A percentile compares a stretch with the other conserved stretches of the same genome.
These are phyloP conservation scores for Hymenoscyphus repandus DNA, from an alignment of 2,329 filamentous ascomycete species.

Conservation along the genomic window DNA sequence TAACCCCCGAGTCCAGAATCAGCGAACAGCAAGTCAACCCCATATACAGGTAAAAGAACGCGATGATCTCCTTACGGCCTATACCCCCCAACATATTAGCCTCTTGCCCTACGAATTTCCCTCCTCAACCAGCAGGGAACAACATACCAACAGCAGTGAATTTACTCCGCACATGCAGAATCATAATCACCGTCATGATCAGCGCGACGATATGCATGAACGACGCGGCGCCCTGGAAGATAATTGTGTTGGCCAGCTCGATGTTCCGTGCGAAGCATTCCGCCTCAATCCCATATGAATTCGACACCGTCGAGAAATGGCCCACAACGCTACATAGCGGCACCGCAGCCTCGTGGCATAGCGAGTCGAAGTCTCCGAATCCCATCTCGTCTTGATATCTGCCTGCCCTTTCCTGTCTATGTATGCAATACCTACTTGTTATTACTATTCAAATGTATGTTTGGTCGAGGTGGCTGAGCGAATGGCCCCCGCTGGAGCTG, in stretches of 20 bases:
- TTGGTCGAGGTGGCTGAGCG: constrained; percentile 7
- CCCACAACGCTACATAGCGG: constrained; percentile 86
- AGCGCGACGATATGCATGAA: constrained; percentile 90
- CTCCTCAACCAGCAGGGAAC: neutral
- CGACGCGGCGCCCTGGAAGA: constrained; percentile 87
- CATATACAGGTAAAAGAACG: constrained; percentile 97
- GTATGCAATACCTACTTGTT: constrained; percentile 5
- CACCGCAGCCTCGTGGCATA: constrained; percentile 80
- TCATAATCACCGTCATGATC: constrained; percentile 94
- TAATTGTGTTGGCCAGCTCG: constrained; percentile 95
- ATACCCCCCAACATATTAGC: constrained; percentile 7
- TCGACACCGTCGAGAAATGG: constrained; percentile 61
- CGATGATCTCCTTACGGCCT: constrained; percentile 66
- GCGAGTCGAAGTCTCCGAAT: constrained; percentile 83
- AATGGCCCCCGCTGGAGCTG: neutral
- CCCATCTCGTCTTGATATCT: constrained; percentile 54
- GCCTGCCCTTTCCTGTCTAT: too few relatives aligned
- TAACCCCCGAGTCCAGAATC: constrained; percentile 86
- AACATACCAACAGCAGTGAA: constrained; percentile 91
- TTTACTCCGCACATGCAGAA: constrained; percentile 92
- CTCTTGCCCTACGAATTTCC: neutral
- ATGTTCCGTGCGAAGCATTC: constrained; percentile 93
- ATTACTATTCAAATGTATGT: constrained; percentile 16
- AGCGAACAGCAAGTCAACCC: constrained; percentile 83
- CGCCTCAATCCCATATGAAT: constrained; percentile 73